A percentile compares a stretch with the other conserved stretches of the same genome.
phyloP scores from a whole-genome alignment of 345 rosid species.

The Salix viminalis region DNA sequence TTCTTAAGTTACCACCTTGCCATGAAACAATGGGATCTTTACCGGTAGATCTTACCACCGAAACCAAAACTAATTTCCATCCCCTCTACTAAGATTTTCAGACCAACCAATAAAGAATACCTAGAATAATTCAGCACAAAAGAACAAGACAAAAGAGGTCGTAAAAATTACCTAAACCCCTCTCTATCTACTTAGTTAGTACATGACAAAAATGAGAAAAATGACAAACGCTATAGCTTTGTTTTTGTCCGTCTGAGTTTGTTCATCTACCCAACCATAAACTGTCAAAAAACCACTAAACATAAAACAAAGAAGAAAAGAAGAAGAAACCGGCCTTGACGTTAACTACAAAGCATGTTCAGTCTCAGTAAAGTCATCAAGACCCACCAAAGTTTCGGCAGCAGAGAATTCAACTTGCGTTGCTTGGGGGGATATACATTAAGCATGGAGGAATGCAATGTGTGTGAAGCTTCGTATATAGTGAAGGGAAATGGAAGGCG shows the following conservation, averaged over 20 bases:
- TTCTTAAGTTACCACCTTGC: slow-evolving; percentile 20
- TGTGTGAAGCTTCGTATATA: not conserved
- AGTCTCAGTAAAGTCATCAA: not conserved
- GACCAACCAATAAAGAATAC: slow-evolving; percentile 26
- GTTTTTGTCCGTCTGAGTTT: slow-evolving; percentile 47
- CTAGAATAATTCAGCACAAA: not conserved
- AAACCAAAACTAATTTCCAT: slow-evolving; percentile 29
- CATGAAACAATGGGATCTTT: slow-evolving; percentile 31
- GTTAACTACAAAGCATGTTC: slow-evolving; percentile 22
- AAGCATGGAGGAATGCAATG: not conserved
- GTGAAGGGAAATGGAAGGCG: not conserved
- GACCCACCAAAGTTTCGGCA: not conserved
- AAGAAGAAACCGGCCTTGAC: slow-evolving; percentile 18
- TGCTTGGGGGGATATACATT: slow-evolving; percentile 13
- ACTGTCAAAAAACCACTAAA: slow-evolving; percentile 6
- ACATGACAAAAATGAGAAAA: not conserved
- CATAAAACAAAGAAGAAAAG: slow-evolving; percentile 8
- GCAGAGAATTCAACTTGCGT: not conserved
- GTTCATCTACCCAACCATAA: slow-evolving; percentile 55
- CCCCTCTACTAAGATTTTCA: slow-evolving; percentile 22
- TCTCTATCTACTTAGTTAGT: not conserved
- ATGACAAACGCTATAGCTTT: slow-evolving; percentile 6
- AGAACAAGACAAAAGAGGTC: slow-evolving; percentile 2
- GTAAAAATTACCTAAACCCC: not conserved
- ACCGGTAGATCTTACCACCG: slow-evolving; percentile 39